Conservation (phyloP, 1,139 yeast genomes). For the Sugiyamaella japonica region DNA sequence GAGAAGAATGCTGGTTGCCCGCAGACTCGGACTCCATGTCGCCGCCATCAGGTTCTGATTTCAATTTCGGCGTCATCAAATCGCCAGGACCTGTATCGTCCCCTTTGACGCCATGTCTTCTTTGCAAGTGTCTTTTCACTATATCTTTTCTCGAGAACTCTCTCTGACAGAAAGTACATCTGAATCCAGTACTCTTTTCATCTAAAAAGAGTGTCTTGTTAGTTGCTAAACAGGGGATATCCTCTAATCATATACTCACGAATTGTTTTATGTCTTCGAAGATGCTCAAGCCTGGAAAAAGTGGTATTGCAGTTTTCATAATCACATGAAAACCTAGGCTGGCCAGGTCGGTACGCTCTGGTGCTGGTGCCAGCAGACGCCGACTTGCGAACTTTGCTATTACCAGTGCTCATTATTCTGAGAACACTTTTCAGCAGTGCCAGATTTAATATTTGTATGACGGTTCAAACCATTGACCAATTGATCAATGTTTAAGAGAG, state of each 20-base stretch:
- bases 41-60: not conserved
- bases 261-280: conserved; percentile 28
- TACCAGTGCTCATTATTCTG: conserved; percentile 3
- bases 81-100: not conserved
- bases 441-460: too few species aligned
- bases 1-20: conserved; percentile 1
- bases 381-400: conserved; percentile 1
- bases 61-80: not conserved
- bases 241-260: conserved; percentile 23
- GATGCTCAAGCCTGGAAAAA: conserved; percentile 32
- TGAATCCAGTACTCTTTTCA: conserved; percentile 25
- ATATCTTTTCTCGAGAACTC: conserved; percentile 32
- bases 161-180: conserved; percentile 27
- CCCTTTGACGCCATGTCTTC: conserved; percentile 26
- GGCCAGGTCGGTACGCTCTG: conserved; percentile 13
- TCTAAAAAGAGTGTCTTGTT: conserved; percentile 15
- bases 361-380: not conserved
- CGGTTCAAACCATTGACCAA: too few species aligned
- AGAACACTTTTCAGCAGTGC: not conserved
- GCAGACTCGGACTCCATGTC: not conserved
- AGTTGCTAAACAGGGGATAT: too few species aligned
- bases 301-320: conserved; percentile 26
- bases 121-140: conserved; percentile 27
- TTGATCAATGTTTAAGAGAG: too few species aligned
- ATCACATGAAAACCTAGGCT: conserved; percentile 14